Evolutionary conservation across 441 rosid genomes (phyloP), one percentile per base, ranked within the genome.

Genomic region (Sinapis alba): DNA sequence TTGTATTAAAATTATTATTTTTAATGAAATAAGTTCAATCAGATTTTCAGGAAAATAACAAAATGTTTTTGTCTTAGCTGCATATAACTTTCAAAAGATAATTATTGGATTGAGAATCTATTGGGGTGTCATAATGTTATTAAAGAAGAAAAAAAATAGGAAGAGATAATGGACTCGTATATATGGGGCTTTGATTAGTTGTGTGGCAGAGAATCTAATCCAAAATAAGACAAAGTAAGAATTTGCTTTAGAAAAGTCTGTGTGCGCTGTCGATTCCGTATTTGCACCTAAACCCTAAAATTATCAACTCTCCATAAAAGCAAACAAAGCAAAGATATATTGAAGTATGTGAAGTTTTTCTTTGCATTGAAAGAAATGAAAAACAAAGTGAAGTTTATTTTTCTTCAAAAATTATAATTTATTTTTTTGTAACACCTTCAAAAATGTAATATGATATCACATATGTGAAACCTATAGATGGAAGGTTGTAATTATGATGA

Each of bases 161-260:
- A 67, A 72, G 68, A 78, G 77, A 78, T 66, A 78, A 78, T 67
- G 81, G 64, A 71, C 15, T 59, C 28, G 51, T 34, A 19, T 30
- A 34, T 30, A 36, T 59, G 73, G 63, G 57, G 50, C n/a, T 11
- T 53, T 66, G 69, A 72, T 78, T 66, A 53, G 26, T 53, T 53
- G 58, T 19, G 57, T 53, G 26, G 58, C 7, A 19, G 26, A 53
- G 58, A 53, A 53, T 53, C 24, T 53, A 8, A 19, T 9, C 58
- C 26, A 53, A 53, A 53, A 53, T 53, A 53, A 53, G 58, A 53
- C 58, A 53, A 16, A 53, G 58, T 53, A 19, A 53, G n/a, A 19
- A 19, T 24, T 19, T 53, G 58, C 58, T 53, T 53, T 53, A 51
- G 58, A 53, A 53, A 53, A 53, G n/a, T 53, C 13, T 53, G 58